Evolutionary conservation across 306 rosid species (phyloP).

Genomic region (Cicer chorassanicum): DNA sequence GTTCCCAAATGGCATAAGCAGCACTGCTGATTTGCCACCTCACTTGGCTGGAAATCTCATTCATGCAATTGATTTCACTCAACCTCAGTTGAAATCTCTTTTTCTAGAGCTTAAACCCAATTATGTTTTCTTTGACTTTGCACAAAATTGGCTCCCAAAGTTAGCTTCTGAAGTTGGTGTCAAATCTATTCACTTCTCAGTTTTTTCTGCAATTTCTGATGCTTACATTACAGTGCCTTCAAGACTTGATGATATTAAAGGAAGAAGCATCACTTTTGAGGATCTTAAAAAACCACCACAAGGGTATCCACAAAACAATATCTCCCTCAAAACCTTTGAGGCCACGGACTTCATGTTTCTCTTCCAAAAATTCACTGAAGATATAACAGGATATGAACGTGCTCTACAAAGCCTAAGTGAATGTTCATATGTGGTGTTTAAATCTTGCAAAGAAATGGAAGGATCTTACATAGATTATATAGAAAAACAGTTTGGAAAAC

Average conservation of each 20-base stretch:
- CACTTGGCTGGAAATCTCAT: constrained; percentile 39
- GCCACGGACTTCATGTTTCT: constrained; percentile 49
- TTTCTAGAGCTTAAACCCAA: constrained; percentile 54
- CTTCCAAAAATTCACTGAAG: constrained; percentile 42
- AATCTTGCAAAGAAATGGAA: constrained; percentile 54
- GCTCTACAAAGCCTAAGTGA: constrained; percentile 41
- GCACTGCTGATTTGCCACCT: constrained; percentile 52
- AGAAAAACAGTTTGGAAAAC: constrained; percentile 41
- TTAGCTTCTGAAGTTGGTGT: constrained; percentile 55
- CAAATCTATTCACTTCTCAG: constrained; percentile 50
- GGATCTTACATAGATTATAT: constrained; percentile 50
- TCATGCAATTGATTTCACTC: constrained; percentile 48
- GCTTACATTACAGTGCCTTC: constrained; percentile 51
- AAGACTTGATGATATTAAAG: constrained; percentile 37
- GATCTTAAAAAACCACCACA: constrained; percentile 51
- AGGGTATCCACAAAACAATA: constrained; percentile 44
- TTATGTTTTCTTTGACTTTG: constrained; percentile 58
- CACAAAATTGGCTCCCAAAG: constrained; percentile 62
- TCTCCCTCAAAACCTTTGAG: constrained; percentile 47
- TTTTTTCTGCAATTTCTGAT: constrained; percentile 45
- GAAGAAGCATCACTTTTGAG: constrained; percentile 30
- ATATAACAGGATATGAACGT: constrained; percentile 47
- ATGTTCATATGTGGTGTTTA: constrained; percentile 43
- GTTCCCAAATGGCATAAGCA: constrained; percentile 42
- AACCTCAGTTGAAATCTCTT: constrained; percentile 48